Evolutionary conservation across 2,329 filamentous ascomycete genomes (phyloP), one percentile per base, ranked within the genome.

Genomic region (Talaromyces amestolkiae): DNA sequence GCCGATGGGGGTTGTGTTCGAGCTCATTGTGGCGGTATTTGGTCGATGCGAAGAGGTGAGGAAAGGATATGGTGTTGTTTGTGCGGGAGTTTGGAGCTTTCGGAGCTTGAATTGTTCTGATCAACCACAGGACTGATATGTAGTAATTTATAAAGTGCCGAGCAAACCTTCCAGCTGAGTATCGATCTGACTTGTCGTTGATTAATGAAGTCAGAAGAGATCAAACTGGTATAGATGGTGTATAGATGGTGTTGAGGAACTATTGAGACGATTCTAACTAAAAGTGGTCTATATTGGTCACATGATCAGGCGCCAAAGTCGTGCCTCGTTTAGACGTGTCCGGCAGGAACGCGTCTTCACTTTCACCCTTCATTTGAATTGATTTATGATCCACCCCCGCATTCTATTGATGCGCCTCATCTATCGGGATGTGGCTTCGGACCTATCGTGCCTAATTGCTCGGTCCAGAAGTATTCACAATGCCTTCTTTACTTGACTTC

Each of bases 401-500:
- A 59, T 59, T 56, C 53, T 45, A 31, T 33, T 45, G 24, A 59
- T 31, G 56, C 27, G 13, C 1, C 37, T 8, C 22, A n/a, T 13
- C 37, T 9, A 33, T 31, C 39, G 27, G 22, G 27, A 59, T 56
- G 53, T 22, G 56, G 22, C 31, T 17, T 45, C 13, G 33, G 22
- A 31, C 24, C 1, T 33, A n/a, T 45, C 3, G 24, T 17, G 19
- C 37, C 10, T 24, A 35, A 24, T 10, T 3, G 19, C 27, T 64
- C 27, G 13, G 15, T 33, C 1, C 8, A 15, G 4, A 9, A 0
- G 43, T 31, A 35, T 39, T 33, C 3, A 59, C 24, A 10, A 66
- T 66, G 64, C 51, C 64, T 75, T 77, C 75, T 59, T 67, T 78
- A 31, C 47, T 78, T 69, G 71, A 78, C 63, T 78, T 72, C 60